phyloP scores from a whole-genome alignment of 164 flowering plant species.

The Vitis cinerea region DNA sequence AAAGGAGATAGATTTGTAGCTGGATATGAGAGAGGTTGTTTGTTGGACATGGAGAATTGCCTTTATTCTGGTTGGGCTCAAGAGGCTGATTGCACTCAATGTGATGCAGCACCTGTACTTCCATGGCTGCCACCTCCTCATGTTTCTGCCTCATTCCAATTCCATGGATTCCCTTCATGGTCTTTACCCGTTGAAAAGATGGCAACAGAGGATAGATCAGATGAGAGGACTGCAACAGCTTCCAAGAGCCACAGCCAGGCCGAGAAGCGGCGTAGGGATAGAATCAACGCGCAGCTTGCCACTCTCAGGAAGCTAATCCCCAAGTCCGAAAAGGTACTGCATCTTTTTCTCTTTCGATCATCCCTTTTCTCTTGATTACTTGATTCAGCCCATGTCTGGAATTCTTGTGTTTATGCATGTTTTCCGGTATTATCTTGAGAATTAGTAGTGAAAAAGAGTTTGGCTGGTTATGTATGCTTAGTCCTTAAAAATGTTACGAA shows the following conservation, averaged over 20 bases:
- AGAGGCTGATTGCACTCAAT: constrained; percentile 16
- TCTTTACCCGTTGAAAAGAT: constrained; percentile 19
- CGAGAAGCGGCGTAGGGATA: constrained; percentile 76
- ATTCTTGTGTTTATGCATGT: background rate
- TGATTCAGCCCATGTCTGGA: background rate
- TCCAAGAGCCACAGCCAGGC: constrained; percentile 79
- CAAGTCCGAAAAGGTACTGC: constrained; percentile 61
- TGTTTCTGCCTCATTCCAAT: constrained; percentile 12
- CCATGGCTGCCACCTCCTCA: constrained; percentile 22
- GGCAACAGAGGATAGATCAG: constrained; percentile 27
- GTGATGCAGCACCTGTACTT: constrained; percentile 9
- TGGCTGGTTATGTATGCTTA: too few relatives aligned
- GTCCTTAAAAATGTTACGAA: too few relatives aligned
- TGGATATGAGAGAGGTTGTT: background rate
- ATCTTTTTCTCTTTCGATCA: constrained; percentile 4
- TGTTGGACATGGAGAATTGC: constrained; percentile 29
- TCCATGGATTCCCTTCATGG: constrained; percentile 28
- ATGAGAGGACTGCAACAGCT: constrained; percentile 26
- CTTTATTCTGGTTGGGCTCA: constrained; percentile 24
- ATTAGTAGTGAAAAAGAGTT: too few relatives aligned
- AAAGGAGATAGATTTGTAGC: background rate
- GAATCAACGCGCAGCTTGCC: constrained; percentile 70
- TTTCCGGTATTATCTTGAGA: too few relatives aligned
- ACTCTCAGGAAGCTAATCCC: constrained; percentile 65
- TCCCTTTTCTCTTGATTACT: too few relatives aligned